A percentile compares a stretch with the other conserved stretches of the same genome.
phyloP scores from a whole-genome alignment of 108 stramenopile genomes.

The Hondaea fermentalgiana region DNA sequence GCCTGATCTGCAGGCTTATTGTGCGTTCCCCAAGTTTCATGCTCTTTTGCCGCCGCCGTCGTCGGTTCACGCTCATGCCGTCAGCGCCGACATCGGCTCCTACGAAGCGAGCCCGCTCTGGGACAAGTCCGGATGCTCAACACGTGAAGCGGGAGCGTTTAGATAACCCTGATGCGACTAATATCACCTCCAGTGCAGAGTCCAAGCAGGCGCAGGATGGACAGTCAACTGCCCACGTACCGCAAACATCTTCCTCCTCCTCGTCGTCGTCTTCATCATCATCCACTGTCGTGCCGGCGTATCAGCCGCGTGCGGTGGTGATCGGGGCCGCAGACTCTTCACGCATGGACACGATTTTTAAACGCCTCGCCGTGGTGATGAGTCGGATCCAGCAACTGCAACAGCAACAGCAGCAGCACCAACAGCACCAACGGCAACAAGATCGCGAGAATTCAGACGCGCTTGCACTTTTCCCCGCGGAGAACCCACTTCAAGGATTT shows the following conservation, averaged over 20 bases:
- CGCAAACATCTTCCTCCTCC: no score
- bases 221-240: no score
- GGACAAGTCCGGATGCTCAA: not conserved
- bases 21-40: not conserved
- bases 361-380: not conserved
- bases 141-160: not conserved
- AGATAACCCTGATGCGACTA: no score
- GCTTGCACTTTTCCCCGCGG: no score
- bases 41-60: not conserved
- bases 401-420: not conserved
- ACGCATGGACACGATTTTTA: not conserved
- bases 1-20: not conserved
- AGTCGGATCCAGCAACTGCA: not conserved
- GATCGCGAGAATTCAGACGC: no score
- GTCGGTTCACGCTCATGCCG: not conserved
- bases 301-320: not conserved
- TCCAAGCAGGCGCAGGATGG: no score
- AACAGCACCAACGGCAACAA: not conserved
- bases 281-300: no score
- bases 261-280: no score
- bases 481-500: not conserved
- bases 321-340: not conserved
- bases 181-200: no score
- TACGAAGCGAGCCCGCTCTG: not conserved
- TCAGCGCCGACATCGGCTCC: not conserved